Conservation (phyloP, 2,329 filamentous ascomycete genomes). For the Cytospora leucostoma region DNA sequence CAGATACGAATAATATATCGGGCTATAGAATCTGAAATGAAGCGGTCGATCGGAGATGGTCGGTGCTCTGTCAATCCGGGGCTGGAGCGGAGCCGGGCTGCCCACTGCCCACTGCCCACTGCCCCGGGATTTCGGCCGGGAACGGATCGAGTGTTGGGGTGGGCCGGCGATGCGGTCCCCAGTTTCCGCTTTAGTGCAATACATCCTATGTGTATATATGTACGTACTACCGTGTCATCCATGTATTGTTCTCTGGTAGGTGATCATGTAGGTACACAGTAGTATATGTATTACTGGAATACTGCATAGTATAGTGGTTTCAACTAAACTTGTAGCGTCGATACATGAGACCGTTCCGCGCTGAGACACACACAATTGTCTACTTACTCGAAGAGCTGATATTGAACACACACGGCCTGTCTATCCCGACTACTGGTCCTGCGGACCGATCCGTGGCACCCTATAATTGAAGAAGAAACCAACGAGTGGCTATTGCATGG, state of each 20-base stretch:
- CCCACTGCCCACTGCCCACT: background rate
- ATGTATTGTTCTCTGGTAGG: too few species aligned
- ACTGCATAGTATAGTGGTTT: too few species aligned
- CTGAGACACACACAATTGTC: too few species aligned
- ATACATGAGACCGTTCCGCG: too few species aligned
- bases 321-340: too few species aligned
- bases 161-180: background rate
- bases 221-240: too few species aligned
- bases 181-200: too few species aligned
- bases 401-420: background rate
- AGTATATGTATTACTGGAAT: too few species aligned
- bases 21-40: background rate
- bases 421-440: background rate
- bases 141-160: background rate
- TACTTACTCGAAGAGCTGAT: background rate
- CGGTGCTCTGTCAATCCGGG: background rate
- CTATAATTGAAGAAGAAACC: background rate
- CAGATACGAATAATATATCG: background rate
- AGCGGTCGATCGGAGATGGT: background rate
- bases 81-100: background rate
- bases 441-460: background rate
- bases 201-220: too few species aligned
- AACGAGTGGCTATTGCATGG: too few species aligned
- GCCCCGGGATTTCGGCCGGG: background rate
- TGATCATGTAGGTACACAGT: too few species aligned